Base-by-base conservation (phyloP, 495 filamentous ascomycete genomes). In the Aspergillus homomorphus region DNA sequence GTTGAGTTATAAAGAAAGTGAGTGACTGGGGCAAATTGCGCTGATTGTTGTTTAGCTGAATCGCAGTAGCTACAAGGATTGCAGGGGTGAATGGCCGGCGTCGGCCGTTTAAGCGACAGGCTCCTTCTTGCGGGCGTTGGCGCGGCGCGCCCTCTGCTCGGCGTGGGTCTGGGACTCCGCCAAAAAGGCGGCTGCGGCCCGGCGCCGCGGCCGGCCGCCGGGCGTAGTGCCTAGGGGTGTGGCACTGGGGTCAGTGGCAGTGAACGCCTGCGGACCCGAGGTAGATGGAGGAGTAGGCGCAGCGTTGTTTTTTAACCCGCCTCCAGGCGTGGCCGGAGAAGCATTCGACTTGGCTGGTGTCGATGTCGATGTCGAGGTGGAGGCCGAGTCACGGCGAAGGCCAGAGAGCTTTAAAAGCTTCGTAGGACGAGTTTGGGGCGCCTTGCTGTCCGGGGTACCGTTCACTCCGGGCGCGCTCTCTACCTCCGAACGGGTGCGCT, bases 161-260 rank as follows among this genome's bases (percentile, higher is more conserved):
- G 62, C 61, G 26, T 64, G 56, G 14, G 57, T 51, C 45, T 64
- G 54, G 16, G 62, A 67, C n/a, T 53, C 60, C 9, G 59, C 62
- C 51, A 67, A 62, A 38, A 67, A 41, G 0, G 59, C 59, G 1
- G 58, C 59, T 19, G 65, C 62, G 15, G 65, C 65, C n/a, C 59
- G 60, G 22, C 65, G 65, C 23, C 62, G 65, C 23, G 65, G 65
- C 15, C 65, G 61, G 19, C 61, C 59, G 8, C 59, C 57, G 2
- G 64, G 61, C 0, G 61, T 67, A 22, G 38, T 44, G 33, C 28
- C 38, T 9, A 53, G 20, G 38, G 15, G 19, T 9, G 57, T 8
- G 21, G 60, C n/a, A 4, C 30, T 53, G 12, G 61, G 23, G 9
- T 50, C 45, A 21, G 44, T 44, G 20, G 30, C n/a, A 51, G 46